Conservation (phyloP, 2,329 filamentous ascomycete genomes). For the Ascosphaera acerosa region DNA sequence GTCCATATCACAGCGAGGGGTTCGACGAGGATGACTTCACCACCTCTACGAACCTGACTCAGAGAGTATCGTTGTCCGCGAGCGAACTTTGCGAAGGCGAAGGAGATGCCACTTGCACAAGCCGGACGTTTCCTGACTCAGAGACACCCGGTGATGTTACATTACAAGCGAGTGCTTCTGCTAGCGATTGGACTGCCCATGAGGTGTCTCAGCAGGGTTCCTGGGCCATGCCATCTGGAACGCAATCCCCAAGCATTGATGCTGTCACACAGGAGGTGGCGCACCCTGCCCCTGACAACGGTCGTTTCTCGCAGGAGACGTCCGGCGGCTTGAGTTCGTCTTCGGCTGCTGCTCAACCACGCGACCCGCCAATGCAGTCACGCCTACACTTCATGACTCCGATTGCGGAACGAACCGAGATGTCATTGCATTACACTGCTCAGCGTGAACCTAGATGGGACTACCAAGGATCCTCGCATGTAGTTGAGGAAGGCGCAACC, state of each 20-base stretch:
- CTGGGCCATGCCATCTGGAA: too few relatives aligned
- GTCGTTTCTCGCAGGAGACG: too few relatives aligned
- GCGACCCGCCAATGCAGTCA: too few relatives aligned
- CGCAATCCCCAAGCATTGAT: too few relatives aligned
- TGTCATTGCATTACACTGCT: slow-evolving; percentile 43
- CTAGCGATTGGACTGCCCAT: slow-evolving; percentile 72
- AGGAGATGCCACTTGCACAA: slow-evolving; percentile 14
- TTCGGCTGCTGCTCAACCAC: too few relatives aligned
- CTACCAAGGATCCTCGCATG: too few relatives aligned
- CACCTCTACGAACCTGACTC: slow-evolving; percentile 56
- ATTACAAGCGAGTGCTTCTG: slow-evolving; percentile 28
- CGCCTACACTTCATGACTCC: slow-evolving; percentile 95
- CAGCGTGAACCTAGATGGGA: slow-evolving; percentile 22
- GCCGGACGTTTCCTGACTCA: slow-evolving; percentile 15
- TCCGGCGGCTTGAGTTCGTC: too few relatives aligned
- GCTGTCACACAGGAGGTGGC: too few relatives aligned
- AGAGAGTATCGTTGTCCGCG: slow-evolving; percentile 35
- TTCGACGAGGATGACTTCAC: slow-evolving; percentile 54
- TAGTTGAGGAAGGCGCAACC: too few relatives aligned
- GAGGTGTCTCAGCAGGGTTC: too few relatives aligned
- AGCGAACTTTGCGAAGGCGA: slow-evolving; percentile 42
- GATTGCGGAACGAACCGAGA: slow-evolving; percentile 87
- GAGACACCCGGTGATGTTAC: slow-evolving; percentile 17
- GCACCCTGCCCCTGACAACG: too few relatives aligned
- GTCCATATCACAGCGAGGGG: slow-evolving; percentile 38